Evolutionary conservation across 1,284 basidiomycete genomes (phyloP), one percentile per base, ranked within the genome.

Genomic region (Fomitiporia mediterranea): DNA sequence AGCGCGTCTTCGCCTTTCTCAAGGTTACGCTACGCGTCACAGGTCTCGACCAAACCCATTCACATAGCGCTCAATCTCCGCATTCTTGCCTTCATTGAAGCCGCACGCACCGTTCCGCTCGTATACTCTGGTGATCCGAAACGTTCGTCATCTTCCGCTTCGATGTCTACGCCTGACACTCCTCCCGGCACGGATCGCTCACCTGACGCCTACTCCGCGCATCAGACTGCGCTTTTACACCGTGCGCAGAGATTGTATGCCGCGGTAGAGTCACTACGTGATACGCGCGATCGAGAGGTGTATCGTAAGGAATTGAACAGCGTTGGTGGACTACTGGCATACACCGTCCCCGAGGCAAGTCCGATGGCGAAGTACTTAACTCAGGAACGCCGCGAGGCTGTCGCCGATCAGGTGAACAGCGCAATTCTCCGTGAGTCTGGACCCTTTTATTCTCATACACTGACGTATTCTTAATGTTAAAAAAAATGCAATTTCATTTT

Each of bases 321-420:
- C 59, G 89, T 95, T 2, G 78, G 81, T 15, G 86, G 84, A 0
- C 69, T 95, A 28, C 74, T 96, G 37, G 89, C 86, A 3, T 94
- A 94, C 66, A 75, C 74, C 23, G 75, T 83, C 2, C 86, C 91
- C 0, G 88, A 91, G 67, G 74, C 74, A 47, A 88, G 86, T 59
- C 80, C 76, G 43, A 74, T 91, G 61, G 73, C 80, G 13, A 79
- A 76, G 50, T 94, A 94, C 67, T 69, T 95, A 57, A 77, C 79
- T 51, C 83, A 86, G 66, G 81, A 80, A 56, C 73, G 91, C 57
- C 78, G 92, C 53, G 85, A 89, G 62, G 81, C 81, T 4, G 78
- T 95, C 4, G 92, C 92, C 0, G 86, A 91, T 57, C 89, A 94
- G 70, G 84, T 96, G 53, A 89, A 94, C 62, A 80, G 82, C 48